Base-by-base conservation (phyloP, 108 stramenopile species). In the Nitzschia sp. region DNA sequence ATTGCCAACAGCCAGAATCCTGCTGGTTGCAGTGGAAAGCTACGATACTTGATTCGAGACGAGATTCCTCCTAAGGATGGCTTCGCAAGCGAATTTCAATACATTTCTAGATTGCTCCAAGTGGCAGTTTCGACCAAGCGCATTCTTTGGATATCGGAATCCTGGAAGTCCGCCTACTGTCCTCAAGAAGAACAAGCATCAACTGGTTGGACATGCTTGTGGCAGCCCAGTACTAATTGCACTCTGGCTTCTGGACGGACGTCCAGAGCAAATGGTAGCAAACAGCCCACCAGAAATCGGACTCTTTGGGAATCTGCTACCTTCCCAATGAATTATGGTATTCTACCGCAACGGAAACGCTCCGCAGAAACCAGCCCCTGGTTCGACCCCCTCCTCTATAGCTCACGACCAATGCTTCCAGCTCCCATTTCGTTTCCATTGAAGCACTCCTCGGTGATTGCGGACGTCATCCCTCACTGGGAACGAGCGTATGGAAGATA, bases 401-500 rank as follows among this genome's bases (percentile, higher is more conserved):
- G 48, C 1, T 33, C 48, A 8, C 63, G 32, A n/a, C 29, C 48
- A 0, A 48, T 64, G 9, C 46, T 64, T 29, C 48, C 31, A n/a
- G 63, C 63, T 50, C 47, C 63, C 17, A 50, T 33, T 8, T 52
- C 48, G 1, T 64, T 64, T 64, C 48, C 63, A n/a, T 32, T 48
- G 33, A 64, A 64, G 32, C 28, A 50, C 13, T 33, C 63, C 11
- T 9, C 63, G 17, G 27, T 32, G 31, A 23, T 52, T 3, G 28
- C 21, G 13, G 70, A 71, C 28, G 36, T 71, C 8, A 63, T 71
- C 53, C 60, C 59, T 9, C 59, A 71, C 23, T 71, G 61, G 60
- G 70, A 71, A 63, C 70, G 61, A 16, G 32, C 33, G 38, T 54
- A 54, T 63, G 59, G 59, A 16, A 22, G 70, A 28, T 71, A 44